Evolutionary conservation across 495 filamentous ascomycete genomes (phyloP), one percentile per base, ranked within the genome.

Genomic region (Penicillium pulvis): DNA sequence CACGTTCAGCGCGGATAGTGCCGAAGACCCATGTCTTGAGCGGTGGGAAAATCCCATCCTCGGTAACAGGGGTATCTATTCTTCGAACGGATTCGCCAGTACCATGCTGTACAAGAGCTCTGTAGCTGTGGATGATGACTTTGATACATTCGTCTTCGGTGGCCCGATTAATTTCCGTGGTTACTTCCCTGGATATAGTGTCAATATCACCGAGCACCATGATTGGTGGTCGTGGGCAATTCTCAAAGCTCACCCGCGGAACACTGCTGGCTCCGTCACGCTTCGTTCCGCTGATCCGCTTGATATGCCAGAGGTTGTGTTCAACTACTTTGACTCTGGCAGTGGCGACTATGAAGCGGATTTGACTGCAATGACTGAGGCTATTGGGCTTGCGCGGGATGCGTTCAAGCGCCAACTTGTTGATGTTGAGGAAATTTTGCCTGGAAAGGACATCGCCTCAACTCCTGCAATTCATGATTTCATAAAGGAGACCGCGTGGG

Each of bases 311-410:
- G 71, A 79, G 12, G 84, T 85, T 50, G 79, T 80, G 55, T 81
- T 86, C 64, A 77, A 80, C 49, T 85, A 83, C 65, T 87, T 84
- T 61, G 69, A 79, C 56, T 71, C 73, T 28, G 75, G 71, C 10
- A 61, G 55, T 8, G 69, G 66, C 1, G 77, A 67, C 10, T 57
- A 76, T 23, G 68, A 64, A 7, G 65, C 66, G 0, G 79, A 83
- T 55, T 69, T 86, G 30, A 53, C 75, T 31, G 79, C 81, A 0
- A 65, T 85, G 24, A 69, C 68, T 28, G 79, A 85, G 58, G 80
- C 66, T 1, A 61, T 87, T n/a, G 42, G 70, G 26, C 60, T 82
- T 10, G 69, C 74, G 0, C 74, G 82, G 31, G 61, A 76, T 12
- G 73, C 74, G 28, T 71, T 81, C 31, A 56, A 58, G 11, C 65